Conservation (phyloP, 2,329 filamentous ascomycete species). For the Paracoccidioides brasiliensis region DNA sequence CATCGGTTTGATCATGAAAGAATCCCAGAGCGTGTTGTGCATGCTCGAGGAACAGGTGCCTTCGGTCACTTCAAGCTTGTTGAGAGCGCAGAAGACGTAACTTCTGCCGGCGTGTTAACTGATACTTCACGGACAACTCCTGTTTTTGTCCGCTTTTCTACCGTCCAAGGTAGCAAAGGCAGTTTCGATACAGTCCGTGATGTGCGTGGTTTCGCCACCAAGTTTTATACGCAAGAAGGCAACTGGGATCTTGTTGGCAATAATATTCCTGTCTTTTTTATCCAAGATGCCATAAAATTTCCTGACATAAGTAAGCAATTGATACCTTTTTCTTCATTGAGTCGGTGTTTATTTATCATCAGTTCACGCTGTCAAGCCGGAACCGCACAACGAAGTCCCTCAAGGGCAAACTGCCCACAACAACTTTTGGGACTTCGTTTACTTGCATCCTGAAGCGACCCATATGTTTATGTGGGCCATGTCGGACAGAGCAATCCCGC, state of each 20-base stretch:
- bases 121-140: constrained; percentile 53
- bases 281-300: constrained; percentile 63
- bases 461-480: constrained; percentile 73
- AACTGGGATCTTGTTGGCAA: constrained; percentile 67
- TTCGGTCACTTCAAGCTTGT: constrained; percentile 55
- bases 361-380: constrained; percentile 49
- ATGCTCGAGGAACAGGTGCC: constrained; percentile 51
- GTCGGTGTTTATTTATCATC: constrained; percentile 3
- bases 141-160: constrained; percentile 64
- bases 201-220: constrained; percentile 65
- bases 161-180: constrained; percentile 60
- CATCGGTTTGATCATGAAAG: constrained; percentile 62
- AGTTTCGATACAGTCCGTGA: constrained; percentile 74
- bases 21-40: constrained; percentile 55
- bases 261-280: constrained; percentile 64
- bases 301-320: constrained; percentile 43
- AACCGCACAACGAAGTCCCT: constrained; percentile 57
- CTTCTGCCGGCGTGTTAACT: constrained; percentile 50
- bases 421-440: constrained; percentile 66
- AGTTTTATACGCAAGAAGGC: constrained; percentile 65
- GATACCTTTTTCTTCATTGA: background rate
- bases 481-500: constrained; percentile 60
- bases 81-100: constrained; percentile 51
- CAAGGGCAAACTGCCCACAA: constrained; percentile 60
- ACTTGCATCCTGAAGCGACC: constrained; percentile 54